Percentiles rank a stretch among this genome's conserved stretches.
Evolutionary conservation across 805 yeast species (phyloP).

Genomic region (Saccharomyces cerevisiae): DNA sequence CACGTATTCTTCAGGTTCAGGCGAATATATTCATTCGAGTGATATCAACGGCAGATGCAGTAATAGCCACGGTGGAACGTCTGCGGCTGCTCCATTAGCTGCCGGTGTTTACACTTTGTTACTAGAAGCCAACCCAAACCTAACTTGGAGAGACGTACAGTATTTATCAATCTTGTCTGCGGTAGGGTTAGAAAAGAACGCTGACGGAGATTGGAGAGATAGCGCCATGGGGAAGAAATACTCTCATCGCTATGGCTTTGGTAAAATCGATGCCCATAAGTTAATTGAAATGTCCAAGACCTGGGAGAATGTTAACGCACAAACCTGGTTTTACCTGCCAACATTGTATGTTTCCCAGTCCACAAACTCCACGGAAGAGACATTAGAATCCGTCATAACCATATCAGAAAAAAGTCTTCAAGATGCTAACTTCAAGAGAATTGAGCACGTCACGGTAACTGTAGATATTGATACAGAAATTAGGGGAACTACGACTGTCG

Average conservation of each 20-base stretch:
- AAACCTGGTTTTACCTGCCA: conserved; percentile 64
- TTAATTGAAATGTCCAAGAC: conserved; percentile 62
- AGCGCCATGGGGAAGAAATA: conserved; percentile 61
- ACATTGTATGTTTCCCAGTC: conserved; percentile 29
- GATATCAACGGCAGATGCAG: conserved; percentile 67
- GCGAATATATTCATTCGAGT: conserved; percentile 83
- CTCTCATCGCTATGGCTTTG: conserved; percentile 87
- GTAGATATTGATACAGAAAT: conserved; percentile 56
- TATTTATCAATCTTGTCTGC: conserved; percentile 70
- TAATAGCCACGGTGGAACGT: conserved; percentile 83
- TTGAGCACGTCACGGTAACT: conserved; percentile 83
- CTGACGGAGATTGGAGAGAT: conserved; percentile 66
- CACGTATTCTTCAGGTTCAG: conserved; percentile 86
- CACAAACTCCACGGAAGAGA: conserved; percentile 19
- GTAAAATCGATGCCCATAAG: conserved; percentile 74
- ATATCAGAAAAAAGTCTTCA: conserved; percentile 44
- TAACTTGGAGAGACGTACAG: conserved; percentile 95
- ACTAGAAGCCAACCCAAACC: conserved; percentile 70
- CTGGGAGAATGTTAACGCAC: conserved; percentile 89
- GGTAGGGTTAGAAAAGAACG: conserved; percentile 36
- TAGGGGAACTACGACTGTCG: conserved; percentile 65
- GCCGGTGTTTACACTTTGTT: conserved; percentile 90
- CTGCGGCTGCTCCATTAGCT: conserved; percentile 97
- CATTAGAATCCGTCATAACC: conserved; percentile 33
- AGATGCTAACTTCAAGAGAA: conserved; percentile 50